Conservation (phyloP, 148 eudicot species). For the Chenopodium album region DNA sequence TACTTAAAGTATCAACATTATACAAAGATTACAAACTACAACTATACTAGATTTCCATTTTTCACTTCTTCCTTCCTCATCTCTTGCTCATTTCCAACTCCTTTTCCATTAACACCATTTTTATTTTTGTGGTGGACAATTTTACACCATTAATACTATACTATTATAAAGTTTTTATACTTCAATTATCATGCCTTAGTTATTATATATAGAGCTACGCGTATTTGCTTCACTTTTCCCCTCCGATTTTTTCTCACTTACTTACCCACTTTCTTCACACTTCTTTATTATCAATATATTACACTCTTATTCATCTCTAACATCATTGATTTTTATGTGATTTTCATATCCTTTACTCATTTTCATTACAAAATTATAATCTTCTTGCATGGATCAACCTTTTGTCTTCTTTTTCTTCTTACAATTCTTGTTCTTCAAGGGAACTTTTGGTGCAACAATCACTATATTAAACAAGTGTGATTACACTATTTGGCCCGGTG, state of each 20-base stretch:
- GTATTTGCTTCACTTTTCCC: not conserved
- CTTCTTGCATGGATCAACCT: not conserved
- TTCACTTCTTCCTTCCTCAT: not conserved
- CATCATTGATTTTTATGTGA: not conserved
- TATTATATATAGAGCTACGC: constrained; percentile 5
- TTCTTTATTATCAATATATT: too few species aligned
- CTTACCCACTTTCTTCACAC: not conserved
- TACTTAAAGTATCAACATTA: constrained; percentile 15
- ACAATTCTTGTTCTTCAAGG: constrained; percentile 25
- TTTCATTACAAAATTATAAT: not conserved
- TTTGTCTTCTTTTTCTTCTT: constrained; percentile 12
- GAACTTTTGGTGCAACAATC: constrained; percentile 38
- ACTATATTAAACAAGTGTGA: constrained; percentile 54
- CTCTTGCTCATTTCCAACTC: not conserved
- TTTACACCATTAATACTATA: not conserved
- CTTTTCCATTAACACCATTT: not conserved
- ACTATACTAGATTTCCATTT: constrained; percentile 4
- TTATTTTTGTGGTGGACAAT: not conserved
- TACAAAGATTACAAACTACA: not conserved
- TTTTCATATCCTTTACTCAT: not conserved
- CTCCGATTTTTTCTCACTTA: not conserved
- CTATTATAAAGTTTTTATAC: not conserved
- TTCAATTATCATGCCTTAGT: not conserved
- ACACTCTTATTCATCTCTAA: not conserved
- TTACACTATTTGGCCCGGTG: constrained; percentile 61